A percentile compares a stretch with the other conserved stretches of the same genome.
Conservation (phyloP, 768 basidiomycete species). For the Chalciporus pseudorubinellus region DNA sequence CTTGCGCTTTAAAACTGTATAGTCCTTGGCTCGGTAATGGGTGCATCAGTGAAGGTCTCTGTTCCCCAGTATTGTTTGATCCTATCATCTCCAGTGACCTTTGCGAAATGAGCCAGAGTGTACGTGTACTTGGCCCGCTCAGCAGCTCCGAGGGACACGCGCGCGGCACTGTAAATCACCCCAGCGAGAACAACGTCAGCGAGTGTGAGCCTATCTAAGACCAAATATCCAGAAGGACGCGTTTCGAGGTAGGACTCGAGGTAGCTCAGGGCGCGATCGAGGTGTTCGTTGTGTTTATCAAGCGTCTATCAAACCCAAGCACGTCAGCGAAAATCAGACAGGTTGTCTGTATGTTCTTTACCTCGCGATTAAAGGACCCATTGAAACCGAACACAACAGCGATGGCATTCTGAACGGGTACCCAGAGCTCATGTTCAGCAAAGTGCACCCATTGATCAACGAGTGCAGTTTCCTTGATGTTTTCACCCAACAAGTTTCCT, state of each 20-base stretch:
- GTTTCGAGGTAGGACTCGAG: slow-evolving; percentile 15
- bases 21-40: slow-evolving; percentile 1
- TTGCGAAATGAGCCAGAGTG: slow-evolving; percentile 13
- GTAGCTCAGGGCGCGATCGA: slow-evolving; percentile 5
- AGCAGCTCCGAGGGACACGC: slow-evolving; percentile 1
- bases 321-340: background rate
- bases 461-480: slow-evolving; percentile 4
- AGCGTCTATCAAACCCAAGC: background rate
- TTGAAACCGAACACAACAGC: background rate
- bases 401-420: background rate
- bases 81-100: slow-evolving; percentile 15
- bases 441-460: slow-evolving; percentile 25
- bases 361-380: slow-evolving; percentile 10
- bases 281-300: background rate
- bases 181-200: slow-evolving; percentile 17
- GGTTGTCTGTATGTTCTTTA: background rate
- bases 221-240: slow-evolving; percentile 14
- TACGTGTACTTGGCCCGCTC: slow-evolving; percentile 15
- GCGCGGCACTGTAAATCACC: background rate
- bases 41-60: slow-evolving; percentile 4
- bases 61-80: slow-evolving; percentile 11
- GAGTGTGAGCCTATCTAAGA: slow-evolving; percentile 13
- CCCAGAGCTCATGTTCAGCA: slow-evolving; percentile 15
- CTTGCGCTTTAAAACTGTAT: too few relatives aligned
- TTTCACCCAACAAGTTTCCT: slow-evolving; percentile 13